Percentiles rank a stretch among this genome's conserved stretches.
phyloP scores from a whole-genome alignment of 1,284 basidiomycete genomes.

The Ustilago hordei region DNA sequence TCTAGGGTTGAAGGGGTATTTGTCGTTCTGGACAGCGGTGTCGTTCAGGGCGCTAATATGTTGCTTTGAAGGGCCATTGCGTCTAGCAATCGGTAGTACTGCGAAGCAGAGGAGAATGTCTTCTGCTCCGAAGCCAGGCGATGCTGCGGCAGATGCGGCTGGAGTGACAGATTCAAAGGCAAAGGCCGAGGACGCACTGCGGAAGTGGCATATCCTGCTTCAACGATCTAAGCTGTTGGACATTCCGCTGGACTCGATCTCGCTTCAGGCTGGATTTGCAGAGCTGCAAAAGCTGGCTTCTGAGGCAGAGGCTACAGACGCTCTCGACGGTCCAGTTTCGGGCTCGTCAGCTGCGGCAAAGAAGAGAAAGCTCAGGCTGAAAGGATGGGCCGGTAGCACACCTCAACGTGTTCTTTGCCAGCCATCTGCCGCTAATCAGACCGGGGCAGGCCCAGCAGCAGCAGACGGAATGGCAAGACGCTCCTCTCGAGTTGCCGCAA shows the following conservation, averaged over 20 bases:
- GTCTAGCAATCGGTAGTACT: not conserved
- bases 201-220: slow-evolving; percentile 24
- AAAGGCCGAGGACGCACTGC: slow-evolving; percentile 10
- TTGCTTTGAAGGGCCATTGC: slow-evolving; percentile 63
- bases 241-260: slow-evolving; percentile 30
- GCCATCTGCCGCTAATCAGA: not conserved
- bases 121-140: slow-evolving; percentile 6
- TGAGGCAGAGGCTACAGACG: slow-evolving; percentile 22
- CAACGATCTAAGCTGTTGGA: slow-evolving; percentile 39
- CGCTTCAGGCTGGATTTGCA: slow-evolving; percentile 27
- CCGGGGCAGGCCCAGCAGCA: not conserved
- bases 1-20: slow-evolving; percentile 88
- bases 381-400: slow-evolving; percentile 37
- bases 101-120: slow-evolving; percentile 16
- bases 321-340: slow-evolving; percentile 11
- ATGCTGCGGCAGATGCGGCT: not conserved
- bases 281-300: slow-evolving; percentile 29
- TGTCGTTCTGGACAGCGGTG: slow-evolving; percentile 89
- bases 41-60: slow-evolving; percentile 84
- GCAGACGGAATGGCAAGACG: slow-evolving; percentile 18
- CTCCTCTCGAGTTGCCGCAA: slow-evolving; percentile 18
- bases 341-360: slow-evolving; percentile 3
- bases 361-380: slow-evolving; percentile 33
- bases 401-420: slow-evolving; percentile 6
- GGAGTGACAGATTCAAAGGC: not conserved